phyloP scores from a whole-genome alignment of 2,329 filamentous ascomycete genomes.

The Neonectria neomacrospora region DNA sequence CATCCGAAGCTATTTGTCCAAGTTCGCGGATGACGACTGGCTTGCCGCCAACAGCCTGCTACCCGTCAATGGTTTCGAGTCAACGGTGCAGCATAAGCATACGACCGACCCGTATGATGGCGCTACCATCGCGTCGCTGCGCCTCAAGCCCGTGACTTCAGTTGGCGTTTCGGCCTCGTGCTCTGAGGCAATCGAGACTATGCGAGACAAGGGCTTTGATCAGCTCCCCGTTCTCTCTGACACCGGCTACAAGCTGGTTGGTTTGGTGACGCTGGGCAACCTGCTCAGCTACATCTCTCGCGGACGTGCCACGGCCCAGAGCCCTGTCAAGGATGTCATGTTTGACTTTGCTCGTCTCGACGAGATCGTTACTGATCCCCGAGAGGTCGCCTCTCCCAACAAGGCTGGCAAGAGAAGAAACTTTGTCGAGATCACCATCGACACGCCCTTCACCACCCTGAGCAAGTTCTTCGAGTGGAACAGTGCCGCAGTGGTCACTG shows the following conservation, averaged over 20 bases:
- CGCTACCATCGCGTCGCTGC: constrained; percentile 83
- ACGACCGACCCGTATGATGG: constrained; percentile 76
- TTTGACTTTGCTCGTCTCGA: constrained; percentile 91
- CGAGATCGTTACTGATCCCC: constrained; percentile 90
- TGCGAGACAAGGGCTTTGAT: constrained; percentile 98
- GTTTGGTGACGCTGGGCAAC: constrained; percentile 94
- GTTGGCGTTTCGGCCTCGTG: constrained; percentile 77
- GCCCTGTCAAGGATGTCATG: constrained; percentile 88
- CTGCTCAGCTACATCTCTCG: constrained; percentile 89
- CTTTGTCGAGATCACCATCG: constrained; percentile 94
- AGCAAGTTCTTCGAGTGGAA: constrained; percentile 99
- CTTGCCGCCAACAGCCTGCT: constrained; percentile 95
- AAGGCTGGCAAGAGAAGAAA: constrained; percentile 65
- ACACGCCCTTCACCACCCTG: constrained; percentile 84
- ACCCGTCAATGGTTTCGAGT: constrained; percentile 64
- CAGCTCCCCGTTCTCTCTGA: constrained; percentile 89
- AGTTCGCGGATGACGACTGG: constrained; percentile 99
- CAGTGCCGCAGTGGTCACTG: constrained; percentile 92
- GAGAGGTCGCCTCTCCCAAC: constrained; percentile 63
- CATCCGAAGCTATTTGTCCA: constrained; percentile 96
- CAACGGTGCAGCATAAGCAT: constrained; percentile 56
- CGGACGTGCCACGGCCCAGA: constrained; percentile 79
- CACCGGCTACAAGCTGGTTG: constrained; percentile 79
- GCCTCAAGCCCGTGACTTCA: constrained; percentile 93
- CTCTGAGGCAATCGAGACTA: constrained; percentile 92